phyloP scores from a whole-genome alignment of 495 filamentous ascomycete genomes.

The Collariella sp. region DNA sequence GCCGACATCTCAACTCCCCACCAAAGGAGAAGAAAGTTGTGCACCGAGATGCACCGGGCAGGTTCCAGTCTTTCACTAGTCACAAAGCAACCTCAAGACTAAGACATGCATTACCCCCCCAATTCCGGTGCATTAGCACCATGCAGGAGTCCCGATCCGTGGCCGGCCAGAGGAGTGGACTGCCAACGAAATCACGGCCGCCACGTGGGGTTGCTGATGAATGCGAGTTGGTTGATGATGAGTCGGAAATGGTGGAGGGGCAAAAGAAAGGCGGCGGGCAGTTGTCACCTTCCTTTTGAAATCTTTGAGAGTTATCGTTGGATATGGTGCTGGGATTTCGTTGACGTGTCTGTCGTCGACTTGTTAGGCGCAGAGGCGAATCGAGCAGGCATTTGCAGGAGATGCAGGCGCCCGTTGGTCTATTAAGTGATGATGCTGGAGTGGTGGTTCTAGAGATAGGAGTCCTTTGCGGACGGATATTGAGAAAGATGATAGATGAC shows the following conservation, averaged over 20 bases:
- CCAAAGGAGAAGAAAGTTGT: neutral
- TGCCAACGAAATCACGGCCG: too few relatives aligned
- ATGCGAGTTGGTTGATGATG: too few relatives aligned
- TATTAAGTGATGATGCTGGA: neutral
- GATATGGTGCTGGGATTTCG: neutral
- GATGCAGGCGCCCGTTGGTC: neutral
- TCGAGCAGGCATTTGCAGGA: too few relatives aligned
- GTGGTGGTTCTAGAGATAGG: too few relatives aligned
- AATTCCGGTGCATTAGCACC: slow-evolving; percentile 22
- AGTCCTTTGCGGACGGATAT: too few relatives aligned
- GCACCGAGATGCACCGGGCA: neutral
- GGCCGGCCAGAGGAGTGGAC: neutral
- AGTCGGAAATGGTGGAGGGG: too few relatives aligned
- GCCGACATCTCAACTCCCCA: neutral
- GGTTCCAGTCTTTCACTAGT: too few relatives aligned
- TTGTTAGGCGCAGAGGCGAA: neutral
- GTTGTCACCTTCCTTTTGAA: too few relatives aligned
- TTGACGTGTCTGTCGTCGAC: neutral
- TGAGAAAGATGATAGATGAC: neutral
- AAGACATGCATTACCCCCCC: neutral
- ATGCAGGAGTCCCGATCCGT: slow-evolving; percentile 24
- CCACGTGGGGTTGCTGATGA: too few relatives aligned
- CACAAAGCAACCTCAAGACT: too few relatives aligned
- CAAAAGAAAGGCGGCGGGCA: too few relatives aligned
- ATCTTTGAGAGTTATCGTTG: too few relatives aligned